Evolutionary conservation across 495 filamentous ascomycete species (phyloP), one percentile per base, ranked within the genome.

Genomic region (Podospora anserina): DNA sequence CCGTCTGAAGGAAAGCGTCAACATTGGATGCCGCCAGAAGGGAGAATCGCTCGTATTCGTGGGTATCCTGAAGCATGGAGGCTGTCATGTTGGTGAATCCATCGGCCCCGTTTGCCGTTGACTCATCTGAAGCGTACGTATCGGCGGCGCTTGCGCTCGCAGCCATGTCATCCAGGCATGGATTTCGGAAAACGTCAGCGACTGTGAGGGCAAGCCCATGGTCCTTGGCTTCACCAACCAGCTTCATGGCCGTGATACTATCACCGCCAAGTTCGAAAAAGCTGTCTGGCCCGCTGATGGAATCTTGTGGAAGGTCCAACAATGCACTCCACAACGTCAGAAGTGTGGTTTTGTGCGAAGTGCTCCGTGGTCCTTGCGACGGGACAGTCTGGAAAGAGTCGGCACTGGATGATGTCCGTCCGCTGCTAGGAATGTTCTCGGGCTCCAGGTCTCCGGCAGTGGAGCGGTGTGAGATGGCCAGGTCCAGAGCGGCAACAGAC

Each of bases 201-300:
- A 88, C 85, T 4, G 80, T 85, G 57, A 89, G 75, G 30, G 76
- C 70, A 23, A 87, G 65, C 1, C 85, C 85, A 13, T 81, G 77
- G n/a, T 73, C 70, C 23, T 78, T 85, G 34, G 82, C 85, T 65
- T 80, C 80, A 19, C 84, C 80, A 27, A 84, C 88, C 67, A 89
- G 81, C 71, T 84, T 85, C 80, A 91, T 89, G 0, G 88, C 88
- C n/a, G 83, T 82, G 44, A 91, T 88, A 5, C 70, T 72, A 69
- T 91, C 89, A 28, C 88, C 89, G 32, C 89, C 88, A 15, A 89
- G 77, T n/a, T 78, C 81, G 55, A 89, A 77, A 75, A 91, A 91
- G 61, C 80, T 85, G 70, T 86, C 80, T 6, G 84, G 71, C 18
- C 81, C 61, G 13, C 78, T 72, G 57, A 89, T 82, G 16, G 69